phyloP scores from a whole-genome alignment of 1,139 yeast genomes.

The Ogataea hybrid region DNA sequence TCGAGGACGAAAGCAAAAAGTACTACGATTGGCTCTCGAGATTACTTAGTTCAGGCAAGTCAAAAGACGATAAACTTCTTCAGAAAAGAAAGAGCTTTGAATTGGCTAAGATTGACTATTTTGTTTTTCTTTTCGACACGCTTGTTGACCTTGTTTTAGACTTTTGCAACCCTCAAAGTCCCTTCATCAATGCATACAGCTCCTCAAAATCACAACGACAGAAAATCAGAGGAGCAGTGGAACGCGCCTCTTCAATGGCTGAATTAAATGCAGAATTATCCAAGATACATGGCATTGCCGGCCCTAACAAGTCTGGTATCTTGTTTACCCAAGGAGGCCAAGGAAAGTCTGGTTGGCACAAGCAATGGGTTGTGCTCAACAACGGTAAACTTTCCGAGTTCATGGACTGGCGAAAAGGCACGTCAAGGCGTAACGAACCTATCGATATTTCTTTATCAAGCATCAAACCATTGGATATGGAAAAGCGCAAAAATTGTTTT shows the following conservation, averaged over 20 bases:
- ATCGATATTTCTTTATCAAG: conserved; percentile 72
- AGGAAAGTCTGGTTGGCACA: conserved; percentile 84
- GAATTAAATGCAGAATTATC: conserved; percentile 17
- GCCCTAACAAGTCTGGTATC: conserved; percentile 28
- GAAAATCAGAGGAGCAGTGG: conserved; percentile 19
- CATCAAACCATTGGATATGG: conserved; percentile 49
- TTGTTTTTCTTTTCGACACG: conserved; percentile 58
- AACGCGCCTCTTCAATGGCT: conserved; percentile 18
- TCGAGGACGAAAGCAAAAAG: conserved; percentile 72
- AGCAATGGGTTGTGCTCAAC: conserved; percentile 79
- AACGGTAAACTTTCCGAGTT: conserved; percentile 69
- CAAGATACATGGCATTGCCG: conserved; percentile 6
- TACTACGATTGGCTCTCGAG: conserved; percentile 75
- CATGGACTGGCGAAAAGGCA: conserved; percentile 79
- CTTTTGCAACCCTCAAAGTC: conserved; percentile 37
- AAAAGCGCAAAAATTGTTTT: conserved; percentile 59
- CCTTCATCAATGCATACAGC: conserved; percentile 10
- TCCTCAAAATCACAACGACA: conserved; percentile 17
- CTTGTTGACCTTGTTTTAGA: conserved; percentile 39
- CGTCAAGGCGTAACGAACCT: conserved; percentile 62
- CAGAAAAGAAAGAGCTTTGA: conserved; percentile 63
- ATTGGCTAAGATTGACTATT: conserved; percentile 67
- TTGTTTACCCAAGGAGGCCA: conserved; percentile 55
- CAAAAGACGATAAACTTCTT: conserved; percentile 61
- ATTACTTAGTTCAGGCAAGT: conserved; percentile 63